Base-by-base conservation (phyloP, 2,329 filamentous ascomycete species). In the Xylariaceae sp. region DNA sequence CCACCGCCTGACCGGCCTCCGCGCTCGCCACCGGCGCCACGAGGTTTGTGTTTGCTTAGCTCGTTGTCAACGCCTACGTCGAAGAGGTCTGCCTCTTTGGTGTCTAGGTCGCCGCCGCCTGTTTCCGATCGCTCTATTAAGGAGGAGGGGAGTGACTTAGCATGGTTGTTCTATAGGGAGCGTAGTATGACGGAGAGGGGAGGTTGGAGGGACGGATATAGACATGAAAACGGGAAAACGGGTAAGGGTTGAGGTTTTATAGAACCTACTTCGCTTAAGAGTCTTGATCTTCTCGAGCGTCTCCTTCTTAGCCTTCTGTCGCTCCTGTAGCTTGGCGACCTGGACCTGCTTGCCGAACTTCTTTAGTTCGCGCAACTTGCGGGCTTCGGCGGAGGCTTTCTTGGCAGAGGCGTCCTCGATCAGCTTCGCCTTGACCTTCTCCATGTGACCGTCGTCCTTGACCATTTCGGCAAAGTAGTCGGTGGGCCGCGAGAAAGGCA, bases 401-500 rank as follows among this genome's bases (percentile, higher is more conserved):
- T 96, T 96, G 58, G 84, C 80, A 8, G 92, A 89, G 0, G 92
- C 94, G 68, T 95, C 90, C 67, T 97, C 91, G 59, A 96, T 81
- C 66, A 97, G 77, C 80, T 95, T 95, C 67, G 86, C 84, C 79
- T 95, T 95, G 70, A 99, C 89, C 79, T 89, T 91, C 70, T 89
- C 89, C 94, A 99, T 99, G 73, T 96, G 94, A 66, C 95, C 92
- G 70, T 99, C 94, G 67, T 87, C 89, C 83, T 97, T 97, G 67
- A 96, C 86, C 91, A 97, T 99, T 79, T 99, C 94, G 44, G 94
- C 94, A 66, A 99, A 99, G 76, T 95, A 99, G 74, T 99, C 94
- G 53, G 83, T 86, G 3, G 94, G 94, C 7, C 94, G 83, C 31
- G 89, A 87, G 74, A 99, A 99, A 5, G 88, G 83, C 0, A 92